Evolutionary conservation across 345 rosid species (phyloP), one percentile per base, ranked within the genome.

Genomic region (Hibiscus mutabilis): DNA sequence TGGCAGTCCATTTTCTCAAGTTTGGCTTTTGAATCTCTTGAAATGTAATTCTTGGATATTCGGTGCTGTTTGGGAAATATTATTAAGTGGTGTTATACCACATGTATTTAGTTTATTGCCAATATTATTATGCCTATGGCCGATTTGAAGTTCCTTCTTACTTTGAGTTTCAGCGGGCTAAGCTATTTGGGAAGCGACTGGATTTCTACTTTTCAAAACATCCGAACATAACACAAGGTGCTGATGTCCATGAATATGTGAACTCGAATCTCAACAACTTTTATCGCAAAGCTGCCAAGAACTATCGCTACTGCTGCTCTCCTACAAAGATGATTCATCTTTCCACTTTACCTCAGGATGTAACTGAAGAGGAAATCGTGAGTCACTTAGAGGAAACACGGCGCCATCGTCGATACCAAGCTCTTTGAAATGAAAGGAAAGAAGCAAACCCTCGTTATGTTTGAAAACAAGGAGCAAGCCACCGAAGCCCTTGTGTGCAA

Each of bases 161-260:
- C 29, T 49, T 49, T 49, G 55, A 49, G 55, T 46, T 74, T 64
- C 60, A 95, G 99, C 98, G 97, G 70, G 92, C 96, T 6, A 29
- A 84, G 84, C 84, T 95, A n/a, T 92, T 95, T 76, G 98, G 96
- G 73, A 95, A 95, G 87, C 79, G 86, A 56, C 33, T 92, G 84
- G 98, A 92, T 84, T 96, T 95, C 47, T 92, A 95, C 81, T 95
- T 85, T 84, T 95, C 99, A 0, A 95, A 92, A 88, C 90, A 95
- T 78, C 85, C 88, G 5, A 88, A 82, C 75, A 92, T 95, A 82
- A 92, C 92, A 64, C 98, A 90, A 74, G 98, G 96, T 56, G 84
- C 91, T 11, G 99, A 95, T 69, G 85, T 96, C 33, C 61, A 58
- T 58, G 61, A 58, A 58, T 58, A 58, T 4, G n/a, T 58, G n/a